Evolutionary conservation across 352 stramenopile species (phyloP).

Genomic region (Blastocystis sp.): DNA sequence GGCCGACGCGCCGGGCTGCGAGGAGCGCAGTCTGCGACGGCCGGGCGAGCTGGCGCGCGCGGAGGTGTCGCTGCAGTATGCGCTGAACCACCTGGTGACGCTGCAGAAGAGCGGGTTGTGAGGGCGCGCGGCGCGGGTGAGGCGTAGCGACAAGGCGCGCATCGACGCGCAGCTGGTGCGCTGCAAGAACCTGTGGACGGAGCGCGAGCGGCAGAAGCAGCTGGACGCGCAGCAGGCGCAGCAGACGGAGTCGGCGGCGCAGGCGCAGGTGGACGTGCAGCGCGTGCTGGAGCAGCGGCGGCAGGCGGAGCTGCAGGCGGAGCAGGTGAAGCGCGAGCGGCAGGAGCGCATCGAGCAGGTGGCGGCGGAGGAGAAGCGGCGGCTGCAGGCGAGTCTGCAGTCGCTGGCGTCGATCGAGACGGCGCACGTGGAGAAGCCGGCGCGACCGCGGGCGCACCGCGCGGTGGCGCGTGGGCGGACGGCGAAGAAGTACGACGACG

Average conservation of each 20-base stretch:
- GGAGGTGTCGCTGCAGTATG: constrained; percentile 38
- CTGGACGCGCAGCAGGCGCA: constrained; percentile 38
- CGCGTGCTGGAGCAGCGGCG: constrained; percentile 29
- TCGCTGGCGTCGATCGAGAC: not conserved
- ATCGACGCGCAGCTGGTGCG: constrained; percentile 17
- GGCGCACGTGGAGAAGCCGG: not conserved
- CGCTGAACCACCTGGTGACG: constrained; percentile 6
- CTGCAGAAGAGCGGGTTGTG: constrained; percentile 15
- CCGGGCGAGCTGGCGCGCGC: constrained; percentile 44
- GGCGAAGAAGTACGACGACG: not conserved
- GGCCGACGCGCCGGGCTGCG: not conserved
- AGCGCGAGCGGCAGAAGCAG: constrained; percentile 50
- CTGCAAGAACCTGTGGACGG: constrained; percentile 34
- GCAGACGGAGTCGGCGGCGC: not conserved
- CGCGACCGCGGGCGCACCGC: not conserved
- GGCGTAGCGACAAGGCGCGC: not conserved
- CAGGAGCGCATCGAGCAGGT: constrained; percentile 25
- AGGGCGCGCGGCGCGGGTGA: not conserved
- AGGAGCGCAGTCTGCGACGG: not conserved
- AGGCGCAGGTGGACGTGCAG: constrained; percentile 20
- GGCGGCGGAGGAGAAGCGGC: constrained; percentile 37
- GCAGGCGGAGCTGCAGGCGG: constrained; percentile 41
- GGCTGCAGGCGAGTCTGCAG: not conserved
- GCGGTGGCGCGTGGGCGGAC: not conserved
- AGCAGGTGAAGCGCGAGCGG: constrained; percentile 53